Conservation (phyloP, 2,329 filamentous ascomycete species). For the Penicillium verrucosum region DNA sequence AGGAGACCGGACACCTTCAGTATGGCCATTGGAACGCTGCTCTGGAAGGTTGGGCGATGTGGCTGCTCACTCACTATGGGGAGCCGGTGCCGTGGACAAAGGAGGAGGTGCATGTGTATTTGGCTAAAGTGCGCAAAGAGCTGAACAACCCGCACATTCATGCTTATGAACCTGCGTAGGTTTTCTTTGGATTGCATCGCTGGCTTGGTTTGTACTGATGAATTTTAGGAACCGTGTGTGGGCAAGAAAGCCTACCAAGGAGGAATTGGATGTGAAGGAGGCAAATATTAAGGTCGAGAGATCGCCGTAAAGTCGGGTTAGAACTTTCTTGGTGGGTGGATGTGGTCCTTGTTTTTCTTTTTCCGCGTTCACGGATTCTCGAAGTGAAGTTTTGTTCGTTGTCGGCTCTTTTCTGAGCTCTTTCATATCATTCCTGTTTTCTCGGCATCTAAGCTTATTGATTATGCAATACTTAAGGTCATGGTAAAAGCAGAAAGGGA, state of each 20-base stretch:
- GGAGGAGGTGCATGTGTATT: constrained; percentile 17
- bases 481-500: neutral
- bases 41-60: constrained; percentile 31
- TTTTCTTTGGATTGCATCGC: neutral
- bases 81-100: constrained; percentile 21
- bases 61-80: constrained; percentile 26
- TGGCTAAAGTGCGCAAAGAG: neutral
- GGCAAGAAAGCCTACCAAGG: constrained; percentile 1
- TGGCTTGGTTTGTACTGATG: neutral
- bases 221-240: neutral
- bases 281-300: neutral
- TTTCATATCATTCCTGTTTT: neutral
- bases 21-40: constrained; percentile 26
- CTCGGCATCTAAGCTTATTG: neutral
- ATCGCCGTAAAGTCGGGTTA: neutral
- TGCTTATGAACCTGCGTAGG: constrained; percentile 1
- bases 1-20: constrained; percentile 41
- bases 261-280: neutral
- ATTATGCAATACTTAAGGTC: neutral
- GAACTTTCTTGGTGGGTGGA: neutral
- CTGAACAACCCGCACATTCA: constrained; percentile 1
- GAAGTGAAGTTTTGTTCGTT: neutral
- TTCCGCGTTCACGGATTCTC: neutral
- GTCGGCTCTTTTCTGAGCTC: neutral
- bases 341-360: neutral